A percentile compares a stretch with the other conserved stretches of the same genome.
Evolutionary conservation across 768 basidiomycete species (phyloP).

Genomic region (Ramaria rubella): DNA sequence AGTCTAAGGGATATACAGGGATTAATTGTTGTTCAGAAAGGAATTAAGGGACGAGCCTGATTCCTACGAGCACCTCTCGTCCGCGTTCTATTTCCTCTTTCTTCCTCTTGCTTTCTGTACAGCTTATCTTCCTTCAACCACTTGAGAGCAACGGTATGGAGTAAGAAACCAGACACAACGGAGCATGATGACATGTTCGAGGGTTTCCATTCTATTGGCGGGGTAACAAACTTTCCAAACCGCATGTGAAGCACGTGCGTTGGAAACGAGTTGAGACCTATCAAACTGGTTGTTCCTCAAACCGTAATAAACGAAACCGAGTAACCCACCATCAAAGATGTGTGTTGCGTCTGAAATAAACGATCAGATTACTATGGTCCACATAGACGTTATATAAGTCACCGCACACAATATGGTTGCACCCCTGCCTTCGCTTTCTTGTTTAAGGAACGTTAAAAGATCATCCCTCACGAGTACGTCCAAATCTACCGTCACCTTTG

Average conservation of each 20-base stretch:
- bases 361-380: not conserved
- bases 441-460: conserved; percentile 79
- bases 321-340: conserved; percentile 68
- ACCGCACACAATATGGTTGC: conserved; percentile 82
- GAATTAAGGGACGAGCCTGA: conserved; percentile 34
- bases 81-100: conserved; percentile 42
- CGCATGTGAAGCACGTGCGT: conserved; percentile 92
- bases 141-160: conserved; percentile 71
- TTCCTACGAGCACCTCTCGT: conserved; percentile 52
- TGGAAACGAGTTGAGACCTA: conserved; percentile 73
- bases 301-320: not conserved
- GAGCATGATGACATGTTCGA: conserved; percentile 23
- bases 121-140: conserved; percentile 87
- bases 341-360: conserved; percentile 77
- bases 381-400: not conserved
- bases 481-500: conserved; percentile 89
- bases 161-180: conserved; percentile 23
- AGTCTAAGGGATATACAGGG: conserved; percentile 29
- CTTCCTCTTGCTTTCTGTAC: conserved; percentile 52
- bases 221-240: conserved; percentile 64
- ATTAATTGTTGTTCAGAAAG: conserved; percentile 6
- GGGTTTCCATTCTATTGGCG: conserved; percentile 68
- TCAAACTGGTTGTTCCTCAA: not conserved
- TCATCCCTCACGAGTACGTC: conserved; percentile 93
- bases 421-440: conserved; percentile 69